These are phyloP conservation scores for Xylariomycetidae sp. DNA, from an alignment of 2,329 filamentous ascomycete genomes.

Conservation along the genomic window DNA sequence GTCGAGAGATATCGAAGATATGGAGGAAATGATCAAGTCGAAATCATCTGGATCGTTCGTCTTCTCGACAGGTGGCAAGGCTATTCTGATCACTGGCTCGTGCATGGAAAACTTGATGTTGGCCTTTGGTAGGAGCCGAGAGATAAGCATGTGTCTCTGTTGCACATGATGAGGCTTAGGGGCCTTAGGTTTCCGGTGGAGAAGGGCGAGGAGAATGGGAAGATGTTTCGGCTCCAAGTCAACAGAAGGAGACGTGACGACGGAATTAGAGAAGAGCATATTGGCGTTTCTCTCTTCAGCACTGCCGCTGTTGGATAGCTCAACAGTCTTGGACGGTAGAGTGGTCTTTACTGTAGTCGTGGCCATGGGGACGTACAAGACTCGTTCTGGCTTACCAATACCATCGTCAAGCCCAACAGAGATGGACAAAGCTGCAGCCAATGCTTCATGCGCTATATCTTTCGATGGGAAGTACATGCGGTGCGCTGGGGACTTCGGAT, in stretches of 20 bases:
- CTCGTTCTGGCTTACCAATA: slow-evolving; percentile 76
- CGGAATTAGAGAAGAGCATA: slow-evolving; percentile 91
- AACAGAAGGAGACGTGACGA: slow-evolving; percentile 91
- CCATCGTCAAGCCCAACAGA: slow-evolving; percentile 89
- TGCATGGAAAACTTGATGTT: slow-evolving; percentile 95
- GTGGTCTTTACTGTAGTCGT: slow-evolving; percentile 94
- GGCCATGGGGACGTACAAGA: slow-evolving; percentile 94
- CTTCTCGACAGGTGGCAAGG: slow-evolving; percentile 72
- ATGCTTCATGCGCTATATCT: slow-evolving; percentile 90
- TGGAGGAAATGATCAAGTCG: slow-evolving; percentile 90
- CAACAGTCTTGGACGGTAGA: slow-evolving; percentile 87
- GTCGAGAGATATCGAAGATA: slow-evolving; percentile 89
- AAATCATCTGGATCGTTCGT: slow-evolving; percentile 71
- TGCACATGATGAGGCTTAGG: slow-evolving; percentile 38
- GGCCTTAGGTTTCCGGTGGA: slow-evolving; percentile 51
- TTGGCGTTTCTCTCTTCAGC: slow-evolving; percentile 87
- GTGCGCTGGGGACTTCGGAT: slow-evolving; percentile 89
- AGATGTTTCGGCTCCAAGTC: slow-evolving; percentile 91
- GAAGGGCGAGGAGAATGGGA: slow-evolving; percentile 74
- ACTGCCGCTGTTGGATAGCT: slow-evolving; percentile 67
- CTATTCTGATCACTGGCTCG: slow-evolving; percentile 87
- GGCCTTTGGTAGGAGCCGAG: slow-evolving; percentile 86
- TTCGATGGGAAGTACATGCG: slow-evolving; percentile 96
- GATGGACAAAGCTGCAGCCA: slow-evolving; percentile 87
- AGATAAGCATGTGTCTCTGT: slow-evolving; percentile 67